Base-by-base conservation (phyloP, 225 moss, liverwort and hornwort species). In the Anthoceros angustus region DNA sequence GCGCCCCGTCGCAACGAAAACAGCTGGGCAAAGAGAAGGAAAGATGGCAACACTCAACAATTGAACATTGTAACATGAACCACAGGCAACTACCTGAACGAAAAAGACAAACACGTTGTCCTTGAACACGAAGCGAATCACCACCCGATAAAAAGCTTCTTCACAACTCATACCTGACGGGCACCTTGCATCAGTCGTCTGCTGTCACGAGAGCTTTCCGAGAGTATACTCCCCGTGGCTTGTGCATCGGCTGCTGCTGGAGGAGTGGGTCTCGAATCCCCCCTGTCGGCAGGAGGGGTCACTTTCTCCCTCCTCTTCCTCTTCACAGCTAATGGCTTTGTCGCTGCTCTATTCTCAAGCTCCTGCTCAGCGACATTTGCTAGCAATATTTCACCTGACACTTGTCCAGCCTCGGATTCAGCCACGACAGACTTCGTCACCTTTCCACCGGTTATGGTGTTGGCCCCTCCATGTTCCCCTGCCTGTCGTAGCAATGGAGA, bases 101-200 rank as follows among this genome's bases (percentile, higher is more conserved):
- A 32, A 32, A 32, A 32, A 32, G 32, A 1, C 32, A 32, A 32
- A 32, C 32, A 32, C 32, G 2, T 32, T 32, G 32, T 32, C 32
- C 32, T 32, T 4, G 32, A 4, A 32, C 4, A 1, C 32, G 32
- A 32, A 32, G 32, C 1, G 32, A 4, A 32, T 1, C 1, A 32
- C 1, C 32, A 32, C 32, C n/a, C n/a, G n/a, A n/a, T n/a, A n/a
- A n/a, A n/a, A n/a, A n/a, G n/a, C n/a, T n/a, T n/a, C n/a, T 32
- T 32, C 32, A 32, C 1, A 32, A 23, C 16, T 14, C 66, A 75
- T 42, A 93, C 89, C 90, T 93, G 93, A 32, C 90, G 84, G 76
- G 93, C 93, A 72, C 87, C 93, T 76, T 87, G 84, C 84, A 87
- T 87, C 39, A 90, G 76, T 23, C 93, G 79, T 78, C 87, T 81